phyloP scores from a whole-genome alignment of 2,329 filamentous ascomycete species.

The Claviceps pazoutovae region DNA sequence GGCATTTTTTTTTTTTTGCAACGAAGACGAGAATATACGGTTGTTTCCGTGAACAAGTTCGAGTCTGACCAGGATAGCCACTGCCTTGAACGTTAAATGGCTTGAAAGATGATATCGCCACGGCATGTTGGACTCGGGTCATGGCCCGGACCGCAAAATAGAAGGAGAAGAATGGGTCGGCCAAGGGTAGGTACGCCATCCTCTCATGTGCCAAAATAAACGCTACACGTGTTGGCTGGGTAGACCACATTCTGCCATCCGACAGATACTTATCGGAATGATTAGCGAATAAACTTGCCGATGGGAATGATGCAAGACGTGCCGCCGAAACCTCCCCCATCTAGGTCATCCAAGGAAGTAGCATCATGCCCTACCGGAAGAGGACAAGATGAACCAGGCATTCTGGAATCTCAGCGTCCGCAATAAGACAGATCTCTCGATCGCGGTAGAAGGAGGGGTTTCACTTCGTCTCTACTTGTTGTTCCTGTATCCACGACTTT shows the following conservation, averaged over 20 bases:
- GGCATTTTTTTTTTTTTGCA: slow-evolving; percentile 1
- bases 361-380: neutral
- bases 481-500: no score
- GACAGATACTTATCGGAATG: neutral
- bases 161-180: slow-evolving; percentile 1
- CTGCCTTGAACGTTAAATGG: neutral
- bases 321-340: neutral
- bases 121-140: neutral
- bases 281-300: neutral
- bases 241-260: neutral
- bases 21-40: neutral
- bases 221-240: neutral
- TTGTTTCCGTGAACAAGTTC: slow-evolving; percentile 6
- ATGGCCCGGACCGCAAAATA: neutral
- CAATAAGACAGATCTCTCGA: neutral
- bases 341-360: neutral
- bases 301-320: neutral
- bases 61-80: neutral
- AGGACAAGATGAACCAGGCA: neutral
- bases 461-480: no score
- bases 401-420: neutral
- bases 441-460: no score
- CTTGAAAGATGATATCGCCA: neutral
- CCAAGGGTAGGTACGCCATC: neutral
- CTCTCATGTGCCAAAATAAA: neutral